Conservation (phyloP, 2,329 filamentous ascomycete species). For the Grosmannia serpens region DNA sequence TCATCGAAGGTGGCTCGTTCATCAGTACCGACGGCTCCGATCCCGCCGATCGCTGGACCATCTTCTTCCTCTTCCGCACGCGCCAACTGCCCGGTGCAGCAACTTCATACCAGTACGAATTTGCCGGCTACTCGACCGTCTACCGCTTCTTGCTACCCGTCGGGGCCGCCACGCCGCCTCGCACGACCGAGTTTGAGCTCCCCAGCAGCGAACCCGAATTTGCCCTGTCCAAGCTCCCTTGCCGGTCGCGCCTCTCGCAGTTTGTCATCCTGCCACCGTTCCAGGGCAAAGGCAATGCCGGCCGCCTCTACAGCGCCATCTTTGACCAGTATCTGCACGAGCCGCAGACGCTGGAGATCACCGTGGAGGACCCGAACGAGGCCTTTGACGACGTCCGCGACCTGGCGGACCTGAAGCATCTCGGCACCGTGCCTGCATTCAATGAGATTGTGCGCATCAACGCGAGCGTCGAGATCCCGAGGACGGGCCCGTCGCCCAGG, state of each 20-base stretch:
- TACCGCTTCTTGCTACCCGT: slow-evolving; percentile 79
- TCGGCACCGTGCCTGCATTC: slow-evolving; percentile 50
- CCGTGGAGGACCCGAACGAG: slow-evolving; percentile 88
- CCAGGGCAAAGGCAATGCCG: slow-evolving; percentile 69
- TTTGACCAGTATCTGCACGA: slow-evolving; percentile 58
- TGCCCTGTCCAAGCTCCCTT: slow-evolving; percentile 52
- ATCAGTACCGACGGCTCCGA: slow-evolving; percentile 55
- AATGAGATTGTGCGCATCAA: slow-evolving; percentile 40
- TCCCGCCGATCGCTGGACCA: slow-evolving; percentile 69
- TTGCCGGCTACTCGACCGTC: slow-evolving; percentile 82
- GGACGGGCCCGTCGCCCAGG: slow-evolving; percentile 32
- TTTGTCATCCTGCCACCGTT: slow-evolving; percentile 85
- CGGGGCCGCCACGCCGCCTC: slow-evolving; percentile 32
- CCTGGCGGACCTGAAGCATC: slow-evolving; percentile 55
- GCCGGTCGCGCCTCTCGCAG: slow-evolving; percentile 78
- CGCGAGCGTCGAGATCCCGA: slow-evolving; percentile 35
- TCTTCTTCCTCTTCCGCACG: slow-evolving; percentile 71
- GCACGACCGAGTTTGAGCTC: slow-evolving; percentile 26
- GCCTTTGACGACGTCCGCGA: slow-evolving; percentile 73
- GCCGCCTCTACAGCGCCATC: slow-evolving; percentile 69
- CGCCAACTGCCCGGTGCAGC: slow-evolving; percentile 29
- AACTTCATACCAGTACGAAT: slow-evolving; percentile 53
- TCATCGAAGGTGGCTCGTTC: slow-evolving; percentile 84
- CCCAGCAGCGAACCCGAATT: slow-evolving; percentile 10
- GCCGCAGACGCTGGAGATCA: slow-evolving; percentile 66